Evolutionary conservation across 2,329 filamentous ascomycete species (phyloP).

Genomic region (Colletotrichum brevisporum): DNA sequence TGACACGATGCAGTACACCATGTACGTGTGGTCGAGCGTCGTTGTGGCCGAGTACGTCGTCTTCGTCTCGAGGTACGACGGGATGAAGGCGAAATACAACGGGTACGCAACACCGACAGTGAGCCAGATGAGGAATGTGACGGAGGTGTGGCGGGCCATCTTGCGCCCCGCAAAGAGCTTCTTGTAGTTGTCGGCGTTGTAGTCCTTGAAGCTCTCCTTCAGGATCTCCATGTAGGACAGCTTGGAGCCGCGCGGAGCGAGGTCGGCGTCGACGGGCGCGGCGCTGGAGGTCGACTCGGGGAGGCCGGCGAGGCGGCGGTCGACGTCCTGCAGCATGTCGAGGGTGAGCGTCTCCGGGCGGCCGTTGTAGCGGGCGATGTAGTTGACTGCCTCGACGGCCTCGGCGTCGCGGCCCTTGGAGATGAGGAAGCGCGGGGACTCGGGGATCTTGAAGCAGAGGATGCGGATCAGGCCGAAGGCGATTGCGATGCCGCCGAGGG

Average conservation of each 20-base stretch:
- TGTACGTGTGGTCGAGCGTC: constrained; percentile 51
- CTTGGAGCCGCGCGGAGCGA: constrained; percentile 27
- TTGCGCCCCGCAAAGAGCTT: constrained; percentile 49
- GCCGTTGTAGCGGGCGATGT: constrained; percentile 58
- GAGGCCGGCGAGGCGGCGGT: constrained; percentile 15
- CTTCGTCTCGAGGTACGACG: constrained; percentile 59
- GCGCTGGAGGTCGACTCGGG: constrained; percentile 37
- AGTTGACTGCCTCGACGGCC: constrained; percentile 62
- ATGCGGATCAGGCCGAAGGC: constrained; percentile 60
- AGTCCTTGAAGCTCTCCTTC: constrained; percentile 38
- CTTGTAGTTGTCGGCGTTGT: constrained; percentile 47
- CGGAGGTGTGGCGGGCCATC: constrained; percentile 51
- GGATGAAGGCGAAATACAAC: constrained; percentile 62
- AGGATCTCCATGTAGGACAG: constrained; percentile 46
- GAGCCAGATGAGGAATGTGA: constrained; percentile 59
- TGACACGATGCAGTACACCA: constrained; percentile 54
- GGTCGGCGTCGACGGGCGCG: constrained; percentile 16
- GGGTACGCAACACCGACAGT: constrained; percentile 63
- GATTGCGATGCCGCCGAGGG: constrained; percentile 60
- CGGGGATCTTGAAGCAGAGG: constrained; percentile 61
- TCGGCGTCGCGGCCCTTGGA: constrained; percentile 60
- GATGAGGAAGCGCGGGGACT: constrained; percentile 63
- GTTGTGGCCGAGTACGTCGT: constrained; percentile 45
- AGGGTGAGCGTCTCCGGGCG: constrained; percentile 52
- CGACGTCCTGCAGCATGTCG: constrained; percentile 51